Conservation (phyloP, 1,139 yeast genomes). For the Barnettozyma hawaiiensis region DNA sequence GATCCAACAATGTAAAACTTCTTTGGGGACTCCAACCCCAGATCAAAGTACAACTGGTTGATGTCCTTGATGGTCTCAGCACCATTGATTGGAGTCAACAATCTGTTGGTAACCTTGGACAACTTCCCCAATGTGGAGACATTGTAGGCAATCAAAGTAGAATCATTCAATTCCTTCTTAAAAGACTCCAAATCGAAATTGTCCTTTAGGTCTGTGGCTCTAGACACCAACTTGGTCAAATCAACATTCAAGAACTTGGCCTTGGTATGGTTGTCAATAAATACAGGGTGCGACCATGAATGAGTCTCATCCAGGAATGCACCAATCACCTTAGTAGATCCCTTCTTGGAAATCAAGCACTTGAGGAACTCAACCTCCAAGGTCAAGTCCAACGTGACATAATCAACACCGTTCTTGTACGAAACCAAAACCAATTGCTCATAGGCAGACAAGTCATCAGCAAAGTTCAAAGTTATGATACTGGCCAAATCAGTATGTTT, state of each 20-base stretch:
- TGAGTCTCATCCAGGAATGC: slow-evolving; percentile 60
- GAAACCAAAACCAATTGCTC: slow-evolving; percentile 54
- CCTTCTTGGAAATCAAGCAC: slow-evolving; percentile 42
- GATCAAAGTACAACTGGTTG: slow-evolving; percentile 48
- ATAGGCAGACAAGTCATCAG: slow-evolving; percentile 39
- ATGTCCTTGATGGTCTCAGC: slow-evolving; percentile 61
- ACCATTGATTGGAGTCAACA: slow-evolving; percentile 85
- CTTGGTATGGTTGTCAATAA: slow-evolving; percentile 71
- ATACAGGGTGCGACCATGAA: slow-evolving; percentile 59
- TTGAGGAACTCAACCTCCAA: slow-evolving; percentile 33
- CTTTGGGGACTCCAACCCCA: slow-evolving; percentile 51
- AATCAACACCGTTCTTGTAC: slow-evolving; percentile 59
- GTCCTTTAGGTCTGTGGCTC: slow-evolving; percentile 34
- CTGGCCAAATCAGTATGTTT: slow-evolving; percentile 65
- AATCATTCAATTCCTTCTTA: slow-evolving; percentile 43
- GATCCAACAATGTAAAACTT: slow-evolving; percentile 74
- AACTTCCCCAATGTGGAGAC: slow-evolving; percentile 73
- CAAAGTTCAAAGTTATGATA: slow-evolving; percentile 66
- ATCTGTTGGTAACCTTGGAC: slow-evolving; percentile 67
- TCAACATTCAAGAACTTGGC: slow-evolving; percentile 68
- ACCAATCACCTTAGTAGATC: slow-evolving; percentile 68
- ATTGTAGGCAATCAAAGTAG: slow-evolving; percentile 80
- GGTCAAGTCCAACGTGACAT: slow-evolving; percentile 48
- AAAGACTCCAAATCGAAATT: slow-evolving; percentile 68
- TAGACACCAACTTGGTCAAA: slow-evolving; percentile 63